A percentile compares a stretch with the other conserved stretches of the same genome.
Conservation (phyloP, 306 rosid genomes). For the Spatholobus suberectus region DNA sequence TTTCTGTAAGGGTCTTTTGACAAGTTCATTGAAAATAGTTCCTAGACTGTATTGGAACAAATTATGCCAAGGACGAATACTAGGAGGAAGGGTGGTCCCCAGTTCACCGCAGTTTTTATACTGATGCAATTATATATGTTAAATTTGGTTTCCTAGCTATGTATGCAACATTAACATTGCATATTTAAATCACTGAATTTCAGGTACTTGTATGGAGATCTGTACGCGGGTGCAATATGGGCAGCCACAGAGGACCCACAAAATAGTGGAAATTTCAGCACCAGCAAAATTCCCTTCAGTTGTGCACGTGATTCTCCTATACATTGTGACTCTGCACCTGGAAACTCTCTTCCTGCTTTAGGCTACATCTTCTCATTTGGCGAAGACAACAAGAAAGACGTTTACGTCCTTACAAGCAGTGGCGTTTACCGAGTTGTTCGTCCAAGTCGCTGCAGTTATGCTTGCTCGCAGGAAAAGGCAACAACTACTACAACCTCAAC, state of each 20-base stretch:
- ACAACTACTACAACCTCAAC: conserved; percentile 26
- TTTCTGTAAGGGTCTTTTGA: too few relatives aligned
- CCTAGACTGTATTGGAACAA: too few relatives aligned
- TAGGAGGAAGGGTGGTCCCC: neutral
- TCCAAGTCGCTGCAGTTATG: conserved; percentile 74
- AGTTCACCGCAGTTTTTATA: neutral
- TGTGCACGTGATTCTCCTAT: conserved; percentile 78
- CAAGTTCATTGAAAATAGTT: neutral
- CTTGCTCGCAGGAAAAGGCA: conserved; percentile 67
- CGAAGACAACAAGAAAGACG: conserved; percentile 80
- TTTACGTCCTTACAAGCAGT: conserved; percentile 64
- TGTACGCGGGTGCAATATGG: conserved; percentile 82
- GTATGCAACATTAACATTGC: neutral
- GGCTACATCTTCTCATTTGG: conserved; percentile 81
- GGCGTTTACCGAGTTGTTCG: conserved; percentile 84
- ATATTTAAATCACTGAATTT: neutral
- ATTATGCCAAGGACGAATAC: neutral
- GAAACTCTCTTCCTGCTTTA: conserved; percentile 62
- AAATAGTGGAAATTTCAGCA: conserved; percentile 79
- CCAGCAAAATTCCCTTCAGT: conserved; percentile 63
- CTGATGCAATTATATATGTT: too few relatives aligned
- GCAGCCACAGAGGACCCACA: conserved; percentile 69
- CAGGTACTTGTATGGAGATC: conserved; percentile 87
- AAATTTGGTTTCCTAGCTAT: neutral
- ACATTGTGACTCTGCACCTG: conserved; percentile 58